Conservation (phyloP, 2,329 filamentous ascomycete genomes). For the Claviceps capensis region DNA sequence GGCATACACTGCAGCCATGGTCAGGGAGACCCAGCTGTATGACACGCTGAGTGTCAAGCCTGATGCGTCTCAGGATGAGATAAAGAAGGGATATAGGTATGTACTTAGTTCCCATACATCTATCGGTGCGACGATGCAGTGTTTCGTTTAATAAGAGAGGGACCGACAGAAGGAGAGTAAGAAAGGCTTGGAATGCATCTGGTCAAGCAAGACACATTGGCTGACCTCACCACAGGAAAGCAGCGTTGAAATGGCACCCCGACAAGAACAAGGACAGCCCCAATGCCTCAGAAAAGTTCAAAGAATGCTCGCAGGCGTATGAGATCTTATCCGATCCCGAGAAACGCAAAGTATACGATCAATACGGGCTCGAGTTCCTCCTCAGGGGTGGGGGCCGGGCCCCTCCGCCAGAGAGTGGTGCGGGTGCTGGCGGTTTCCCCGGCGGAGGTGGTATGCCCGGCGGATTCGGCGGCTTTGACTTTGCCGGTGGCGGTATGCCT, state of each 20-base stretch:
- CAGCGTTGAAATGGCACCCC: slow-evolving; percentile 82
- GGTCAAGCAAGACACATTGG: background rate
- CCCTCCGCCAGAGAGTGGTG: slow-evolving; percentile 40
- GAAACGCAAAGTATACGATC: slow-evolving; percentile 90
- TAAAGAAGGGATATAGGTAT: slow-evolving; percentile 91
- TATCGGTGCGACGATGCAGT: background rate
- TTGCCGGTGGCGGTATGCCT: slow-evolving; percentile 30
- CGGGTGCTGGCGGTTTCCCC: slow-evolving; percentile 38
- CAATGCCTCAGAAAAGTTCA: slow-evolving; percentile 82
- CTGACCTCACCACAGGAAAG: slow-evolving; percentile 45
- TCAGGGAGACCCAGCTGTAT: slow-evolving; percentile 91
- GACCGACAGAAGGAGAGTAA: too few relatives aligned
- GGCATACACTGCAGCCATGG: slow-evolving; percentile 45
- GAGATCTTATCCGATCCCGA: slow-evolving; percentile 96
- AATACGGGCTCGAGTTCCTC: slow-evolving; percentile 87
- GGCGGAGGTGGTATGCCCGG: slow-evolving; percentile 38
- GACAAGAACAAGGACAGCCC: slow-evolving; percentile 97
- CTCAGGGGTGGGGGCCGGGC: slow-evolving; percentile 57
- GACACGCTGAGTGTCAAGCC: slow-evolving; percentile 70
- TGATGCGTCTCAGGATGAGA: slow-evolving; percentile 76
- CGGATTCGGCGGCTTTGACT: slow-evolving; percentile 38
- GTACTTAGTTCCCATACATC: background rate
- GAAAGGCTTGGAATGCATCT: too few relatives aligned
- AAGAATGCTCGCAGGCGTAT: slow-evolving; percentile 94
- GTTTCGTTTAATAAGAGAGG: background rate